phyloP scores from a whole-genome alignment of 345 rosid genomes.

The Citrus unshiu region DNA sequence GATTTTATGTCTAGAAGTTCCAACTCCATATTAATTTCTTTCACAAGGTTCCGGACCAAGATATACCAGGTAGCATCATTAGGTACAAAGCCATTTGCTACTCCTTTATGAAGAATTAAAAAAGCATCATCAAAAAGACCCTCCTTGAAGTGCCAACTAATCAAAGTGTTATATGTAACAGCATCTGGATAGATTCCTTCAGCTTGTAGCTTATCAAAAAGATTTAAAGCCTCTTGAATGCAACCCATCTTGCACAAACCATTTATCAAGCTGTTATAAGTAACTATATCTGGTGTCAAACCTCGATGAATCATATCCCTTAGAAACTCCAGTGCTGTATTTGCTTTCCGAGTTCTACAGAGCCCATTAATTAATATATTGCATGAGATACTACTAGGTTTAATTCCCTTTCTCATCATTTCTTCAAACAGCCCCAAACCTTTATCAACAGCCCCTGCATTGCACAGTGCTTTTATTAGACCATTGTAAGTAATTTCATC shows the following conservation, averaged over 20 bases:
- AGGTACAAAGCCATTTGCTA: slow-evolving; percentile 57
- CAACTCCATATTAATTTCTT: slow-evolving; percentile 3
- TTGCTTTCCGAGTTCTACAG: slow-evolving; percentile 56
- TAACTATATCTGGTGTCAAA: slow-evolving; percentile 69
- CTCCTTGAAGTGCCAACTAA: slow-evolving; percentile 67
- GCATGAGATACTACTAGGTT: slow-evolving; percentile 57
- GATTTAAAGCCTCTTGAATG: slow-evolving; percentile 52
- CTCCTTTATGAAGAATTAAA: slow-evolving; percentile 47
- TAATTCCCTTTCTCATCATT: slow-evolving; percentile 56
- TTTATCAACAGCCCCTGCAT: slow-evolving; percentile 55
- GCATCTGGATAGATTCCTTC: slow-evolving; percentile 78
- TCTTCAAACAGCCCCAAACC: slow-evolving; percentile 78
- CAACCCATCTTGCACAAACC: slow-evolving; percentile 68
- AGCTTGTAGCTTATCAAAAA: slow-evolving; percentile 53
- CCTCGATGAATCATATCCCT: slow-evolving; percentile 76
- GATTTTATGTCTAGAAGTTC: background rate
- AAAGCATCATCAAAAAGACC: slow-evolving; percentile 58
- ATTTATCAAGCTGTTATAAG: slow-evolving; percentile 75
- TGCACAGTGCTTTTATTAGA: slow-evolving; percentile 67
- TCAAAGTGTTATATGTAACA: slow-evolving; percentile 74
- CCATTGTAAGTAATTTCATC: slow-evolving; percentile 76
- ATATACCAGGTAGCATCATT: slow-evolving; percentile 63
- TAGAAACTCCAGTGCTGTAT: slow-evolving; percentile 60
- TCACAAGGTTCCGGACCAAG: slow-evolving; percentile 42
- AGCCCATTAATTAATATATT: slow-evolving; percentile 74